Evolutionary conservation across 176 grass and related monocot species (phyloP), one percentile per base, ranked within the genome.

Genomic region (Ananas comosus): DNA sequence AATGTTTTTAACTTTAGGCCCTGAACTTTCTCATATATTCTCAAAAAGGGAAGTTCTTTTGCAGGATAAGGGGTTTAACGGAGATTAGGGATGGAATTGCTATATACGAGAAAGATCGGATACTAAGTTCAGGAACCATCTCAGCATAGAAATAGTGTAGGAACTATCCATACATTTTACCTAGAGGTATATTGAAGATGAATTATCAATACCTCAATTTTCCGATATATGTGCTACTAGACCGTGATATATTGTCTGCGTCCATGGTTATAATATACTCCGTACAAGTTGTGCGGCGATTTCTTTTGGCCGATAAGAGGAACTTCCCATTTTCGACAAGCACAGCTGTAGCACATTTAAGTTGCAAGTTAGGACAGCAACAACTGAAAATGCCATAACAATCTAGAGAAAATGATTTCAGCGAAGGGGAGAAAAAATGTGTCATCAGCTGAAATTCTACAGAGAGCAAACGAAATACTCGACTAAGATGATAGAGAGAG

Each of bases 261-360:
- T 76, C 64, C 22, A 24, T 67, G 47, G 64, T 66, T 67, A 76
- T 66, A 42, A 76, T 67, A 63, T 76, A 76, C 23, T 76, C 73
- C 48, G 64, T 76, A 67, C 73, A 76, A 9, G 73, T 76, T 67
- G 73, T 65, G 14, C 63, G 64, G 24, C 64, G 73, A 33, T 33
- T 53, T 66, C 64, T 66, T 51, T 76, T 76, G 47, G 73, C 73
- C 53, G 73, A 76, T 19, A 76, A 53, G 64, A 76, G 73, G 51
- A 76, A 76, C 23, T 76, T 76, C 24, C 73, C 73, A 48, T 76
- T 76, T 65, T 76, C 73, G 48, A 67, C 73, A 21, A 67, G 64
- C 16, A 76, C 73, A 53, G 63, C 73, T 76, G 25, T 64, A 67
- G 51, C 21, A 61, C 12, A 53, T 59, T 59, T 7, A 72, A 73